These are phyloP conservation scores for Ambrosiella cleistominuta DNA, from an alignment of 2,329 filamentous ascomycete genomes.

Conservation along the genomic window DNA sequence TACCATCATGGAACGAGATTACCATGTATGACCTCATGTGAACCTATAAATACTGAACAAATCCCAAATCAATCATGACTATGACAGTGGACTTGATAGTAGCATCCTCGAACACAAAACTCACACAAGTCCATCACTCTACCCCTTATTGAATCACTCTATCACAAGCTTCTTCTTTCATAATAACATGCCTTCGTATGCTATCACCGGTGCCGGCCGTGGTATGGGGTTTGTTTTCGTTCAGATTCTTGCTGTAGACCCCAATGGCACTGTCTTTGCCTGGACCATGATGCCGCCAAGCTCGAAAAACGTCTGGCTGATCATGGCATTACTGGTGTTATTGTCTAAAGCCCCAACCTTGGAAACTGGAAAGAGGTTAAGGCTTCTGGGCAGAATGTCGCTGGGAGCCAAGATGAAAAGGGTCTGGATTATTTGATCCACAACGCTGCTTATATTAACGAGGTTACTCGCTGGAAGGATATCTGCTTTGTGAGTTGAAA, in stretches of 20 bases:
- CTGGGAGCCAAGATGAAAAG: neutral
- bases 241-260: neutral
- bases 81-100: no score
- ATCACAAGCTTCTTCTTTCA: neutral
- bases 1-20: no score
- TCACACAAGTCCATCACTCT: no score
- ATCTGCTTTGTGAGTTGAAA: neutral
- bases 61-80: no score
- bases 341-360: neutral
- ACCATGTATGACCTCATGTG: no score
- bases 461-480: neutral
- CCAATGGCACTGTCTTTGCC: neutral
- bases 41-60: no score
- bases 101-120: no score
- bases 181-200: neutral
- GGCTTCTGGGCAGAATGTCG: neutral
- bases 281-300: neutral
- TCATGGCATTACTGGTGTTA: neutral
- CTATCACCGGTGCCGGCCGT: neutral
- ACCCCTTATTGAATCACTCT: no score
- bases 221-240: neutral
- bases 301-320: neutral
- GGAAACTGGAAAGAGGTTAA: neutral
- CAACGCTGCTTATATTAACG: neutral
- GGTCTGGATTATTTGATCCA: neutral